Evolutionary conservation across 371 early-diverging fungal genomes (phyloP).

Genomic region (Lichtheimia ornata): DNA sequence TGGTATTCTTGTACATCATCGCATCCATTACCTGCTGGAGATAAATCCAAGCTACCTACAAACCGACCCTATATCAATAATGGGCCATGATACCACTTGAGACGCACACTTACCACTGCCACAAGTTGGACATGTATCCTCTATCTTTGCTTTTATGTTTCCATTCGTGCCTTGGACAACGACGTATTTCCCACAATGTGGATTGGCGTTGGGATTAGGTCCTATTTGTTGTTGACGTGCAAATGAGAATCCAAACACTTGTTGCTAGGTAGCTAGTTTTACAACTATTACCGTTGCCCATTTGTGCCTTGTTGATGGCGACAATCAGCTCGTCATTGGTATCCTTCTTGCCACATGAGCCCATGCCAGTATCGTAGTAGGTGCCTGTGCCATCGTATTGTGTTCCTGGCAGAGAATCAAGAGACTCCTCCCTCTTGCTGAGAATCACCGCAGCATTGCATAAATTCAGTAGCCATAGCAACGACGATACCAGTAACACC

Average conservation of each 20-base stretch:
- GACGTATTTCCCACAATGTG: slow-evolving; percentile 33
- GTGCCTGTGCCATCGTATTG: slow-evolving; percentile 29
- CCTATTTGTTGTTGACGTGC: slow-evolving; percentile 18
- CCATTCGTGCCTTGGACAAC: slow-evolving; percentile 31
- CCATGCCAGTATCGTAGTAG: slow-evolving; percentile 34
- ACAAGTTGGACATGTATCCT: slow-evolving; percentile 43
- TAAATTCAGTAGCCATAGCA: no score
- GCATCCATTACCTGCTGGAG: slow-evolving; percentile 30
- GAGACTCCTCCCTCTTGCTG: no score
- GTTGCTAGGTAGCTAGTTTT: not conserved
- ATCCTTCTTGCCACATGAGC: slow-evolving; percentile 41
- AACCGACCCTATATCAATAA: slow-evolving; percentile 4
- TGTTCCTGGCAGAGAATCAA: no score
- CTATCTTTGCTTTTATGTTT: slow-evolving; percentile 26
- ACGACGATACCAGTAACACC: no score
- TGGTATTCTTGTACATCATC: slow-evolving; percentile 1
- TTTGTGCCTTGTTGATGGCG: slow-evolving; percentile 39
- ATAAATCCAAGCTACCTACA: slow-evolving; percentile 39
- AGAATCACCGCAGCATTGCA: no score
- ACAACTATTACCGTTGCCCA: slow-evolving; percentile 36
- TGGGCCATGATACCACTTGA: not conserved
- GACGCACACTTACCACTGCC: slow-evolving; percentile 23
- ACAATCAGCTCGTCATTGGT: slow-evolving; percentile 33
- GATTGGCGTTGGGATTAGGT: slow-evolving; percentile 39
- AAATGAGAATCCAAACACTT: not conserved